These are phyloP conservation scores for Candida orba DNA, from an alignment of 805 yeast species.

Conservation along the genomic window DNA sequence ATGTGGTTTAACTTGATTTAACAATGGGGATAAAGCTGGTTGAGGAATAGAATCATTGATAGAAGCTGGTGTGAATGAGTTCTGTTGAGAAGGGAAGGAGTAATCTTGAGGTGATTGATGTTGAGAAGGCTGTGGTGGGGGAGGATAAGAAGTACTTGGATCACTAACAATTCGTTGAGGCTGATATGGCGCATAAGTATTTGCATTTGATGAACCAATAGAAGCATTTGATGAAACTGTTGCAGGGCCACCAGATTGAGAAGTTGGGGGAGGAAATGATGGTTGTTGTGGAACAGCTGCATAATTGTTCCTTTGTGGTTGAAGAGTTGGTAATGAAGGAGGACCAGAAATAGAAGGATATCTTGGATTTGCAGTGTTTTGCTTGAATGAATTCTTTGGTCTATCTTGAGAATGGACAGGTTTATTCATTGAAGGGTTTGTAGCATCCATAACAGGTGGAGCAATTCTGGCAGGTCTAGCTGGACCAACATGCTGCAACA, in stretches of 20 bases:
- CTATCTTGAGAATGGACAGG: slow-evolving; percentile 1
- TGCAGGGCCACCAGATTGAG: no score
- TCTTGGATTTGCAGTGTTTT: background rate
- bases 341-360: background rate
- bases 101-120: slow-evolving; percentile 21
- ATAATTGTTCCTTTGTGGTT: background rate
- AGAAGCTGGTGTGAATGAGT: background rate
- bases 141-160: no score
- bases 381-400: background rate
- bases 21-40: slow-evolving; percentile 9
- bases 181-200: background rate
- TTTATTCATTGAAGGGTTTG: background rate
- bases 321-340: background rate
- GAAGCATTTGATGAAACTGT: background rate
- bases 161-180: background rate
- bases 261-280: background rate
- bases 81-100: slow-evolving; percentile 10
- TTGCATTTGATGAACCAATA: background rate
- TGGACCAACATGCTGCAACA: slow-evolving; percentile 23
- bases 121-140: background rate
- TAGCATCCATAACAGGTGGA: background rate
- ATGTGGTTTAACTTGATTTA: slow-evolving; percentile 2
- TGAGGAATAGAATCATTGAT: background rate
- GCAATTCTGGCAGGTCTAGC: slow-evolving; percentile 10
- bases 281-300: background rate